Conservation (phyloP, 257 asterid species). For the Scutellaria barbata region DNA sequence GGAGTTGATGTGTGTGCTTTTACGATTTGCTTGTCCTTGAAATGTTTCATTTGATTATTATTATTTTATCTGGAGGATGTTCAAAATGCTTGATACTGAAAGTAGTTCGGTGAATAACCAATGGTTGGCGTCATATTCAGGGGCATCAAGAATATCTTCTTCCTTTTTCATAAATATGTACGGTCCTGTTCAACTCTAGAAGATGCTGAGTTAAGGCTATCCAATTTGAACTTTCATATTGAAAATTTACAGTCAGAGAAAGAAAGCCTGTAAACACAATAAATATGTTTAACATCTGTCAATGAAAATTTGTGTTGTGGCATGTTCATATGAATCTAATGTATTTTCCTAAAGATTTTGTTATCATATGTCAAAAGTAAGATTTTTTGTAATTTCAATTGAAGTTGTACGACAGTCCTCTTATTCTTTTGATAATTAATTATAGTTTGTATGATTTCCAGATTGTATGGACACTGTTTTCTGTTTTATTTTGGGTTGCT, state of each 20-base stretch:
- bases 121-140: neutral
- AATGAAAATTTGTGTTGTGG: neutral
- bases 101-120: neutral
- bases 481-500: neutral
- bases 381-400: neutral
- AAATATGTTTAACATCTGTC: neutral
- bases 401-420: neutral
- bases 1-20: constrained; percentile 16
- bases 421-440: neutral
- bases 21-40: constrained; percentile 23
- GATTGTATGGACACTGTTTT: neutral
- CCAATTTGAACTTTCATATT: neutral
- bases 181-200: constrained; percentile 3
- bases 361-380: neutral
- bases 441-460: neutral
- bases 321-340: neutral
- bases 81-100: constrained; percentile 20
- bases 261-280: neutral
- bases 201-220: neutral
- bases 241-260: neutral
- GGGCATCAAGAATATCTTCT: neutral
- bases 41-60: neutral
- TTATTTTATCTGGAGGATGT: constrained; percentile 20
- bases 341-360: neutral
- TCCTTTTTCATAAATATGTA: neutral